Evolutionary conservation across 1,139 yeast genomes (phyloP), one percentile per base, ranked within the genome.

Genomic region (Saccharomyces pastorianus): DNA sequence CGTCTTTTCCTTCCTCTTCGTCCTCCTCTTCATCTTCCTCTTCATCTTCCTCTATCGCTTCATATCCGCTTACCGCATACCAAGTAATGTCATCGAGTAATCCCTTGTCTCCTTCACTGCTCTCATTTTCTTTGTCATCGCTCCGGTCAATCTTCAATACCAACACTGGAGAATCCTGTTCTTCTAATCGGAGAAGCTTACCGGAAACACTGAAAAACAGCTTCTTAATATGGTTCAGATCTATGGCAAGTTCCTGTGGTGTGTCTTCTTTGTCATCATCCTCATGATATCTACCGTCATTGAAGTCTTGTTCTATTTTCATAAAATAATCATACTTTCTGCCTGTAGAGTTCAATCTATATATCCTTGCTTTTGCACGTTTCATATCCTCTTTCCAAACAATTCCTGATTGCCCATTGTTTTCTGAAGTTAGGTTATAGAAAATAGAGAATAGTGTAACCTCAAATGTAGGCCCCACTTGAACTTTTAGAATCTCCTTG

Each of bases 351-450:
- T 48, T 31, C 41, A n/a, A 32, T 55, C 82, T 69, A 53, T 71
- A 60, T 7, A 85, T 65, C 25, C 71, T 68, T 0, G 81, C 79
- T 55, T 70, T 67, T 47, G 85, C 79, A 54, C 83, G 74, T 6
- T 89, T 84, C 69, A 73, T 82, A 55, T 84, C 85, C 62, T 87
- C 95, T 61, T 84, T 85, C 95, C 95, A 87, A 2, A 81, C 76
- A 1, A 85, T 78, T 4, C 85, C 80, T 23, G 51, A 34, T 25
- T 53, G 52, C 3, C 59, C 51, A 20, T 53, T 57, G n/a, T 53
- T 58, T 11, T 61, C 63, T n/a, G 62, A 56, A 14, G 55, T 58
- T 14, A 60, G 42, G 56, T 84, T 84, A 62, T 83, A 83, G 61
- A 85, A 87, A 3, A 88, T 78, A 1, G 88, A 76, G 62, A 81